Percentiles rank a stretch among this genome's conserved stretches.
phyloP scores from a whole-genome alignment of 306 rosid species.

The Cicer judaicum region DNA sequence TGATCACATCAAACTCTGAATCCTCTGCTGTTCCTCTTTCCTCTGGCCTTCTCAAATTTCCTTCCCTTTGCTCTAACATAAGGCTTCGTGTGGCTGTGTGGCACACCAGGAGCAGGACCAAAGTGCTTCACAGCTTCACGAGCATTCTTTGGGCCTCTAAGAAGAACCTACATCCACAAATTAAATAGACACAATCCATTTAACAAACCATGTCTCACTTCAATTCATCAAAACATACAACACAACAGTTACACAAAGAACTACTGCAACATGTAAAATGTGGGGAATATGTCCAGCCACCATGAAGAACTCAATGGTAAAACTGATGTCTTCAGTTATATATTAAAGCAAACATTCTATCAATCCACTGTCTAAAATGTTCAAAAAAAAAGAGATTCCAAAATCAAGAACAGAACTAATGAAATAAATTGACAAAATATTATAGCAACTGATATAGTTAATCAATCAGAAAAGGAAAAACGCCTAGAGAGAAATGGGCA shows the following conservation, averaged over 20 bases:
- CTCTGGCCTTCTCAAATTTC: slow-evolving; percentile 85
- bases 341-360: background rate
- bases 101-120: slow-evolving; percentile 93
- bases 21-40: slow-evolving; percentile 80
- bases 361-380: background rate
- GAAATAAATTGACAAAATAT: background rate
- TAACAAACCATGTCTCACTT: background rate
- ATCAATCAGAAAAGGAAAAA: background rate
- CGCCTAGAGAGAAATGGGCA: too few relatives aligned
- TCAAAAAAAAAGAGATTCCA: background rate
- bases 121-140: slow-evolving; percentile 91
- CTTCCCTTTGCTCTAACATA: slow-evolving; percentile 79
- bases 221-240: background rate
- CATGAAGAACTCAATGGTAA: background rate
- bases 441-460: background rate
- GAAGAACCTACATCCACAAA: slow-evolving; percentile 63
- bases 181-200: background rate
- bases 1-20: slow-evolving; percentile 62
- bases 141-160: slow-evolving; percentile 80
- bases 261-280: background rate
- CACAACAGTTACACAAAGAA: background rate
- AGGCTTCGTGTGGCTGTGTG: slow-evolving; percentile 84
- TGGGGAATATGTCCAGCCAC: background rate
- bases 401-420: background rate
- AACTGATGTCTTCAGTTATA: background rate